Conservation (phyloP, 140 eudicot species). For the Cichorium intybus region DNA sequence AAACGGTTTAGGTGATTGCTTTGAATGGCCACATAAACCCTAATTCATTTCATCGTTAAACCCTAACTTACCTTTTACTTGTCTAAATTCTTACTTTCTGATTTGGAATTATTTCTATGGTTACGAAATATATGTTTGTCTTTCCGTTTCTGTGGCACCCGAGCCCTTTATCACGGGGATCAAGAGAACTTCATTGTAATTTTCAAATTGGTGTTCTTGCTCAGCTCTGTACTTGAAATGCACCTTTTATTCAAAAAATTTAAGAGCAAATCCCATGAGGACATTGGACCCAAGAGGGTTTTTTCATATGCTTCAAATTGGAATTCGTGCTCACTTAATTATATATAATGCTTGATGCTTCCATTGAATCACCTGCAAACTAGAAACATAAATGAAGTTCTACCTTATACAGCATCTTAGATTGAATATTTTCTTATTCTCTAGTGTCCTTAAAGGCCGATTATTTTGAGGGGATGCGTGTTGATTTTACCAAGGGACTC, state of each 20-base stretch:
- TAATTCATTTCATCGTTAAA: background rate
- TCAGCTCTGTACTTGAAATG: background rate
- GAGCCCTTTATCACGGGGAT: background rate
- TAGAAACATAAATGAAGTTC: slow-evolving; percentile 3
- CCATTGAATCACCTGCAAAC: background rate
- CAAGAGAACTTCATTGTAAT: background rate
- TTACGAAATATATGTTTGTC: background rate
- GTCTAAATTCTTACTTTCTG: background rate
- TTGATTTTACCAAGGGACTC: slow-evolving; percentile 71
- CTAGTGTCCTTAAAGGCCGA: slow-evolving; percentile 92
- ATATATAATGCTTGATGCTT: slow-evolving; percentile 7
- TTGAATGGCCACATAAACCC: slow-evolving; percentile 14
- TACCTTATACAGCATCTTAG: background rate
- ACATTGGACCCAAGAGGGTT: background rate
- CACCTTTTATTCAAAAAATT: background rate
- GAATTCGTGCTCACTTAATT: too few species aligned
- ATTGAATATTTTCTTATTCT: slow-evolving; percentile 7
- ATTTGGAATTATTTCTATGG: background rate
- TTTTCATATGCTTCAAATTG: too few species aligned
- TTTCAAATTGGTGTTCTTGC: background rate
- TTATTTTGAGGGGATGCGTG: slow-evolving; percentile 72
- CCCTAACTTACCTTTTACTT: background rate
- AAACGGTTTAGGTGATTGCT: background rate
- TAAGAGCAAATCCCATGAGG: background rate
- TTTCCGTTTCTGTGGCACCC: background rate